Conservation (phyloP, 2,329 filamentous ascomycete genomes). For the Phialophora verrucosa region DNA sequence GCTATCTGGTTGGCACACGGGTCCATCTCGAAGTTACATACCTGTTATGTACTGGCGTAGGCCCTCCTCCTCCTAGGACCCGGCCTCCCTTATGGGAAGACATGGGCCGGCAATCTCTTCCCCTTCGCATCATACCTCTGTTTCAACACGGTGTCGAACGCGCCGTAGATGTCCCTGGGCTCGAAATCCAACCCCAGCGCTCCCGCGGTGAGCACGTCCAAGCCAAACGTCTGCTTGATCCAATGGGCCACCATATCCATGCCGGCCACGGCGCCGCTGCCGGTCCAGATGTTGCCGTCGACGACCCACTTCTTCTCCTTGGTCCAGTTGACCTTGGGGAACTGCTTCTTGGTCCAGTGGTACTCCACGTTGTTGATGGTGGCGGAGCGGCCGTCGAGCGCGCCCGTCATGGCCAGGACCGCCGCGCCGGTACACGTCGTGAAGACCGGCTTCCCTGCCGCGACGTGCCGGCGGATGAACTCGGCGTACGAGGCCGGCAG, state of each 20-base stretch:
- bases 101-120: slow-evolving; percentile 16
- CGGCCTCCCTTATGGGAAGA: slow-evolving; percentile 8
- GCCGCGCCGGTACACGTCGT: slow-evolving; percentile 27
- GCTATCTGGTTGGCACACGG: background rate
- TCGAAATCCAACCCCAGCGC: slow-evolving; percentile 45
- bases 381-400: slow-evolving; percentile 52
- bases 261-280: slow-evolving; percentile 53
- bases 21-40: background rate
- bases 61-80: background rate
- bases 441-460: slow-evolving; percentile 25
- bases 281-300: slow-evolving; percentile 56
- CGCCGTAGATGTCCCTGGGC: slow-evolving; percentile 45
- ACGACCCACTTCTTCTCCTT: slow-evolving; percentile 53
- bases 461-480: slow-evolving; percentile 21
- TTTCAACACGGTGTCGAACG: slow-evolving; percentile 17
- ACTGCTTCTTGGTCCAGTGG: slow-evolving; percentile 35
- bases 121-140: slow-evolving; percentile 23
- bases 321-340: slow-evolving; percentile 54
- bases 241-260: slow-evolving; percentile 55
- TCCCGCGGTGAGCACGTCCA: slow-evolving; percentile 16
- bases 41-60: background rate
- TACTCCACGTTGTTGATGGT: slow-evolving; percentile 51
- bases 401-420: slow-evolving; percentile 44
- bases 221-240: slow-evolving; percentile 47
- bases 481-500: slow-evolving; percentile 18